These are phyloP conservation scores for Amaranthus palmeri DNA, from an alignment of 148 eudicot genomes.

Conservation along the genomic window DNA sequence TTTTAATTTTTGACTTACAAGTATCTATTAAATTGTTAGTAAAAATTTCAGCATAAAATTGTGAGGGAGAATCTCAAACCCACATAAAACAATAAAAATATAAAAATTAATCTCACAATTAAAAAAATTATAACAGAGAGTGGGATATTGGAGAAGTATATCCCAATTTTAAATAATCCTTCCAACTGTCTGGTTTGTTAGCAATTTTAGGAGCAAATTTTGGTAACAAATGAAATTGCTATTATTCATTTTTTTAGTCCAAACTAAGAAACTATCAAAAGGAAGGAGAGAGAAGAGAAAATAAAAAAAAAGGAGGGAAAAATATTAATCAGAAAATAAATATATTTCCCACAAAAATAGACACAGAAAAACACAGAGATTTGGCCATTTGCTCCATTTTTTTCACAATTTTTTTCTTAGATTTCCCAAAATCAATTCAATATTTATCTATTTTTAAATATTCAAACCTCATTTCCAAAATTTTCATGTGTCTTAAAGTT, in stretches of 20 bases:
- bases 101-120: neutral
- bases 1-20: too few species aligned
- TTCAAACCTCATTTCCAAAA: slow-evolving; percentile 25
- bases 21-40: too few species aligned
- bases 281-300: slow-evolving; percentile 19
- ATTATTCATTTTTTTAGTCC: slow-evolving; percentile 35
- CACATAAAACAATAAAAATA: neutral
- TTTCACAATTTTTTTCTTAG: neutral
- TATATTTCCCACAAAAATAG: slow-evolving; percentile 11
- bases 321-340: neutral
- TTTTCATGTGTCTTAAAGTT: slow-evolving; percentile 24
- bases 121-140: slow-evolving; percentile 2
- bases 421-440: slow-evolving; percentile 19
- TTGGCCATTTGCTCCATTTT: slow-evolving; percentile 25
- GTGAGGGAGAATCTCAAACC: neutral
- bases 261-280: slow-evolving; percentile 27
- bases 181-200: slow-evolving; percentile 53
- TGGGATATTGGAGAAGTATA: neutral
- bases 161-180: slow-evolving; percentile 16
- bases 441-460: slow-evolving; percentile 13
- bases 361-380: slow-evolving; percentile 8
- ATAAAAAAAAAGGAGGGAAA: slow-evolving; percentile 6
- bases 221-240: slow-evolving; percentile 33
- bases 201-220: slow-evolving; percentile 46
- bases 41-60: too few species aligned